A percentile compares a stretch with the other conserved stretches of the same genome.
phyloP scores from a whole-genome alignment of 2,329 filamentous ascomycete species.

The Ceratocystis colombiana region DNA sequence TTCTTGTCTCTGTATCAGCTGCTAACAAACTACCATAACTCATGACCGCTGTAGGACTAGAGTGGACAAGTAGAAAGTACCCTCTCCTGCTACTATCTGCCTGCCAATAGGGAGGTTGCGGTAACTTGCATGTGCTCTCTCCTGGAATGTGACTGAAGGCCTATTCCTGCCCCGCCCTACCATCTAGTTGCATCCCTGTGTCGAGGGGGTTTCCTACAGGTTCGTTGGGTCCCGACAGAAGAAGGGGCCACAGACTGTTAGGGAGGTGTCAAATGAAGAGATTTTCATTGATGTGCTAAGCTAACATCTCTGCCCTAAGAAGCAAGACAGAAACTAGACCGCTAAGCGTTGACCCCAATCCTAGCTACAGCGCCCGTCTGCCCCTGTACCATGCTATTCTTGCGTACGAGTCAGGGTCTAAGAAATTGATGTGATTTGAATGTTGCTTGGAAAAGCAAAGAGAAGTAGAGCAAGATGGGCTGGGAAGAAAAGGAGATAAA shows the following conservation, averaged over 20 bases:
- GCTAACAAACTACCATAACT: neutral
- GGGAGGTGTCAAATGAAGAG: neutral
- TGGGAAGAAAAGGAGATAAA: no score
- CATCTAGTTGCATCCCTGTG: neutral
- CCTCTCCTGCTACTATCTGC: neutral
- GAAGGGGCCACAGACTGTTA: neutral
- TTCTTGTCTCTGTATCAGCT: slow-evolving; percentile 9
- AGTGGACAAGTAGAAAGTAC: neutral
- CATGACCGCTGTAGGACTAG: neutral
- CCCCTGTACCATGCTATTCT: no score
- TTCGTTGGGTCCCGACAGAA: neutral
- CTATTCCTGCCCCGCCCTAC: neutral
- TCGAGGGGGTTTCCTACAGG: neutral
- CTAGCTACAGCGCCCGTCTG: no score
- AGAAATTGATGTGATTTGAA: no score
- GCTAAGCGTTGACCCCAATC: no score
- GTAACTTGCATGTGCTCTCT: neutral
- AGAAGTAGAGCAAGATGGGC: no score
- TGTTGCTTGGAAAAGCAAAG: no score
- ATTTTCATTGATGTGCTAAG: slow-evolving; percentile 2
- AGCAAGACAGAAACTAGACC: no score
- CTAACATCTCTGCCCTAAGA: neutral
- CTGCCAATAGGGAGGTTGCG: neutral
- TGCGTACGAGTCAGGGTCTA: no score
- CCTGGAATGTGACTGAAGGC: neutral